These are phyloP conservation scores for Kuraishia floccosa DNA, from an alignment of 805 yeast genomes.

Conservation along the genomic window DNA sequence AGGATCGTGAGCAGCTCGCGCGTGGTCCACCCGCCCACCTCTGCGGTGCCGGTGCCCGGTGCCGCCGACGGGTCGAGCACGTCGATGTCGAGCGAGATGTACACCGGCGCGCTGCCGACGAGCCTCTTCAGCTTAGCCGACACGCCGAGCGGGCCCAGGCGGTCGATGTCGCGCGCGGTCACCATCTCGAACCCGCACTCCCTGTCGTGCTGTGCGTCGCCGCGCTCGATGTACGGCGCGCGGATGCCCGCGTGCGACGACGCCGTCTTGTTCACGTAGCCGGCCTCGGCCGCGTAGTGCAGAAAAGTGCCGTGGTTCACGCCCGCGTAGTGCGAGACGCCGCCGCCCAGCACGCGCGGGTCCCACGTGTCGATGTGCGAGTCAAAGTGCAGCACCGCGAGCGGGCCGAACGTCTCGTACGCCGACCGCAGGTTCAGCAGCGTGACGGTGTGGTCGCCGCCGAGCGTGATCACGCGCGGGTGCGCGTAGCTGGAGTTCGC, in stretches of 20 bases:
- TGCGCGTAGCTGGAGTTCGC: constrained; percentile 9
- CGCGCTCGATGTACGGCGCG: constrained; percentile 38
- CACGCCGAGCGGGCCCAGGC: constrained; percentile 24
- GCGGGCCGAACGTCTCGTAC: constrained; percentile 31
- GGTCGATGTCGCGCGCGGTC: constrained; percentile 36
- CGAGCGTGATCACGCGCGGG: constrained; percentile 39
- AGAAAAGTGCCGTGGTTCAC: constrained; percentile 62
- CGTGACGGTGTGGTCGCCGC: constrained; percentile 52
- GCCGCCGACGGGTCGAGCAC: constrained; percentile 66
- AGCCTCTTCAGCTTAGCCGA: constrained; percentile 20
- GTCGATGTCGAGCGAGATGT: constrained; percentile 41
- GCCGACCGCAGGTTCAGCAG: constrained; percentile 40
- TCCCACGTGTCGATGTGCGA: constrained; percentile 66
- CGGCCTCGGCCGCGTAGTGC: constrained; percentile 61
- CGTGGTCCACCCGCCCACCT: constrained; percentile 62
- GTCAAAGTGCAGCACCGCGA: constrained; percentile 53
- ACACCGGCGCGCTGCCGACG: constrained; percentile 28
- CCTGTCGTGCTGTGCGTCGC: constrained; percentile 29
- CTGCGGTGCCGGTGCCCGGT: constrained; percentile 76
- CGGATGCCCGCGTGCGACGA: constrained; percentile 55
- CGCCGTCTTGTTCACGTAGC: constrained; percentile 35
- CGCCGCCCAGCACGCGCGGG: constrained; percentile 54
- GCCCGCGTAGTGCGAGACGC: constrained; percentile 42
- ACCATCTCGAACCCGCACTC: constrained; percentile 34
- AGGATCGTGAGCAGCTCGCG: constrained; percentile 51